Evolutionary conservation across 2,329 filamentous ascomycete species (phyloP), one percentile per base, ranked within the genome.

Genomic region (Hypoxylon sp.): DNA sequence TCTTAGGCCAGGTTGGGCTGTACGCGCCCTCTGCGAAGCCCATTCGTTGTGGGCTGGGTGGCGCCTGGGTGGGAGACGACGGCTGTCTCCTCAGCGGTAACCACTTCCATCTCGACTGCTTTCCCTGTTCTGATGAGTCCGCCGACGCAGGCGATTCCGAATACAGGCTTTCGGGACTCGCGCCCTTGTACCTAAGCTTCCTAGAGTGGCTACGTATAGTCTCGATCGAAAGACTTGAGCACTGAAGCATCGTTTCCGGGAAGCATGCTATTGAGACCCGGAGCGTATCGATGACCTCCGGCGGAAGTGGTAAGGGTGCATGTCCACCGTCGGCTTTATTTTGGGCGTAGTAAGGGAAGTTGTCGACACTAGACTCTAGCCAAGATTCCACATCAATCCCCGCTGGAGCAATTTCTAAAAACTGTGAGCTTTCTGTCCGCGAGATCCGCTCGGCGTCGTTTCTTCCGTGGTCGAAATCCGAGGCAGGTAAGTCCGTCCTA

Each of bases 161-260:
- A 49, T 69, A 69, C 17, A 69, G 30, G 36, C 65, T 63, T 13
- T 69, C 60, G 11, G 70, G 46, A 23, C 63, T 60, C 14, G 70
- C 53, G 5, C 65, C 51, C 41, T 72, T 64, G n/a, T 84, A 85
- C 51, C 81, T 82, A 41, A 87, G 75, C 72, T 87, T 87, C 56
- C 81, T 85, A 0, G 86, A 84, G 69, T 87, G 87, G 28, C 82
- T 76, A 14, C 87, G 85, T 63, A 89, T 87, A 0, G 84, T 88
- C 75, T 89, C 86, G 52, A 88, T 80, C 0, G 86, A 84, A 3
- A 88, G 78, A 71, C 84, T 87, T 0, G 82, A 84, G 4, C 86
- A 84, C 10, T 85, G 78, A 1, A 89, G 82, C 83, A 88, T 87
- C 0, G 86, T 87, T 69, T 88, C 86, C 0, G 87, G 87, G 68